Evolutionary conservation across 2,329 filamentous ascomycete species (phyloP).

Genomic region (Bimuria novae-zelandiae): DNA sequence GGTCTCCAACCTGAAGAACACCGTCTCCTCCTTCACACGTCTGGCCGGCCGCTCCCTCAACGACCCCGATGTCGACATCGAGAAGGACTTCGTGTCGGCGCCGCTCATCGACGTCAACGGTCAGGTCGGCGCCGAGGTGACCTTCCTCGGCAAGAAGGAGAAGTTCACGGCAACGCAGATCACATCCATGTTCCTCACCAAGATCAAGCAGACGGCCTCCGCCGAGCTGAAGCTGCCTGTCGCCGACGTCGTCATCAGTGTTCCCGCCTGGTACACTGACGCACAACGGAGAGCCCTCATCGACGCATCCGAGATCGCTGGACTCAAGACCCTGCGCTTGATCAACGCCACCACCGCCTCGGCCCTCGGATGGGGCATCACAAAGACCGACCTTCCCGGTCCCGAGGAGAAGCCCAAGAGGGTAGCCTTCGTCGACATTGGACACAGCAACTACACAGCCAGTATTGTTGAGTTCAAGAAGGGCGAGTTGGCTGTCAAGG

Average conservation of each 20-base stretch:
- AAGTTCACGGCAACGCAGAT: constrained; percentile 94
- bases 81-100: constrained; percentile 89
- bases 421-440: constrained; percentile 91
- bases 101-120: constrained; percentile 87
- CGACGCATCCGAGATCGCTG: constrained; percentile 91
- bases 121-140: constrained; percentile 92
- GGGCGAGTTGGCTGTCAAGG: constrained; percentile 92
- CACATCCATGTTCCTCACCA: constrained; percentile 92
- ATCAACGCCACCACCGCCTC: constrained; percentile 99
- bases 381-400: constrained; percentile 88
- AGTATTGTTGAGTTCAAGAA: constrained; percentile 97
- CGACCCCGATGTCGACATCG: constrained; percentile 90
- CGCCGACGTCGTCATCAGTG: constrained; percentile 89
- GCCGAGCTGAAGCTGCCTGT: constrained; percentile 89
- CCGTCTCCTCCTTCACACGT: constrained; percentile 88
- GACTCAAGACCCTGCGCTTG: constrained; percentile 86
- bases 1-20: constrained; percentile 99
- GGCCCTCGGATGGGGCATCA: constrained; percentile 95
- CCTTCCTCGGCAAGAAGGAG: constrained; percentile 92
- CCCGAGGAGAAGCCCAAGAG: constrained; percentile 90
- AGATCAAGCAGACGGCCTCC: constrained; percentile 86
- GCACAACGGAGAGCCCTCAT: constrained; percentile 85
- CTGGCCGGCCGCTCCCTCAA: constrained; percentile 83
- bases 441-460: constrained; percentile 93
- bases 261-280: constrained; percentile 97